phyloP scores from a whole-genome alignment of 768 basidiomycete species.

The Filobasidium floriforme region DNA sequence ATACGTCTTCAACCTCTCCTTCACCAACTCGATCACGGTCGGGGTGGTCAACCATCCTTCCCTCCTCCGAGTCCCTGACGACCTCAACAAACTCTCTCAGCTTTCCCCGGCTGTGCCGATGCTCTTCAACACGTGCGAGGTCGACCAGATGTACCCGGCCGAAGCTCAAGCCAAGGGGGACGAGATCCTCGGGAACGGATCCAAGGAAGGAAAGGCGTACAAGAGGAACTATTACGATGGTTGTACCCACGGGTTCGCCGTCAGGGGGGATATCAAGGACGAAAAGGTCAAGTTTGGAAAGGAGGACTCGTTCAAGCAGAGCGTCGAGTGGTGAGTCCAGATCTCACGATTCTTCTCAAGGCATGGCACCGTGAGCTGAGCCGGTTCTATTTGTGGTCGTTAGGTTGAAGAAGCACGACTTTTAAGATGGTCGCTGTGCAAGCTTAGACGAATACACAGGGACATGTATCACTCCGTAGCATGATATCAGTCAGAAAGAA shows the following conservation, averaged over 20 bases:
- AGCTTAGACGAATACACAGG: too few species aligned
- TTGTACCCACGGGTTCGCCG: slow-evolving; percentile 55
- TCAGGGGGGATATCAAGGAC: slow-evolving; percentile 32
- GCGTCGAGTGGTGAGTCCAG: slow-evolving; percentile 53
- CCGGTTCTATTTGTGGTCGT: too few species aligned
- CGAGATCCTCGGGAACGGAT: slow-evolving; percentile 50
- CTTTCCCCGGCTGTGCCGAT: slow-evolving; percentile 52
- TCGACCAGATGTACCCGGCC: slow-evolving; percentile 49
- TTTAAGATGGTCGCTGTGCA: too few species aligned
- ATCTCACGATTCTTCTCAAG: too few species aligned
- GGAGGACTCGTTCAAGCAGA: slow-evolving; percentile 58
- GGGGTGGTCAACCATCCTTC: slow-evolving; percentile 58
- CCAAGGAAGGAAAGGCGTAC: slow-evolving; percentile 23
- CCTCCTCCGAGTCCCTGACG: slow-evolving; percentile 54
- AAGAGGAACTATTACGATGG: slow-evolving; percentile 54
- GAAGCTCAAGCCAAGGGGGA: slow-evolving; percentile 51
- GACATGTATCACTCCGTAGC: too few species aligned
- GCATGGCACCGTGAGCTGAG: too few species aligned
- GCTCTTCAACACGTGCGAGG: slow-evolving; percentile 57
- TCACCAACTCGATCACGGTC: slow-evolving; percentile 53
- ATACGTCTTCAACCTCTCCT: slow-evolving; percentile 58
- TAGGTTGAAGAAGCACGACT: too few species aligned
- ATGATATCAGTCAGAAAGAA: too few species aligned
- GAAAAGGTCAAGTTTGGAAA: slow-evolving; percentile 55
- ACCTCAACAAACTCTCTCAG: slow-evolving; percentile 54